A percentile compares a stretch with the other conserved stretches of the same genome.
Conservation (phyloP, 192 early-diverging fungal species). For the Coemansia reversa region DNA sequence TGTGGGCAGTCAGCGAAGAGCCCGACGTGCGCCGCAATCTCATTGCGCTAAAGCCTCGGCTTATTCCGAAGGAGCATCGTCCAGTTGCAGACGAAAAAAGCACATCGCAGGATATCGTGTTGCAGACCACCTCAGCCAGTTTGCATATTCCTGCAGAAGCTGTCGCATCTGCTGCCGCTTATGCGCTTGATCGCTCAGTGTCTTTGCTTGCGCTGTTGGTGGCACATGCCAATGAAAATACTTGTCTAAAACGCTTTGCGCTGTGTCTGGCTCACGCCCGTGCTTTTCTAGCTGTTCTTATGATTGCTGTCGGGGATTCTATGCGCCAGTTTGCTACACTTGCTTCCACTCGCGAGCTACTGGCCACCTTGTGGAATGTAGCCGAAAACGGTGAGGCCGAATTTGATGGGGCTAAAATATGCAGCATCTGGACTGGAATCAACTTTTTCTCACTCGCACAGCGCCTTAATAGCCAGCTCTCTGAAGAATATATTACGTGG, state of each 20-base stretch:
- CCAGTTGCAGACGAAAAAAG: slow-evolving; percentile 11
- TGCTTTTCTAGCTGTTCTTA: slow-evolving; percentile 24
- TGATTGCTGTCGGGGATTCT: slow-evolving; percentile 36
- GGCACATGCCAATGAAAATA: not conserved
- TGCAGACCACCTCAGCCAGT: slow-evolving; percentile 29
- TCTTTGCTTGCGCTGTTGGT: slow-evolving; percentile 25
- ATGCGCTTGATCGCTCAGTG: slow-evolving; percentile 42
- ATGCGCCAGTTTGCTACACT: slow-evolving; percentile 46
- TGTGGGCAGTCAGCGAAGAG: slow-evolving; percentile 44
- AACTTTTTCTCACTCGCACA: slow-evolving; percentile 38
- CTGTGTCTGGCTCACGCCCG: slow-evolving; percentile 28
- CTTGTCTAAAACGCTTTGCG: slow-evolving; percentile 2
- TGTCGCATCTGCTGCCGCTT: slow-evolving; percentile 30
- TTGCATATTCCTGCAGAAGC: slow-evolving; percentile 30
- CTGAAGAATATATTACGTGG: slow-evolving; percentile 44
- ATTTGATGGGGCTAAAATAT: slow-evolving; percentile 6
- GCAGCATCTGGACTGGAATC: slow-evolving; percentile 26
- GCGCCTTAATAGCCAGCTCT: slow-evolving; percentile 27
- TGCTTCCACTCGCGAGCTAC: slow-evolving; percentile 28
- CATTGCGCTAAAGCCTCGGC: slow-evolving; percentile 44
- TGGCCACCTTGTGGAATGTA: slow-evolving; percentile 28
- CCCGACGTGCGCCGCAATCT: slow-evolving; percentile 38
- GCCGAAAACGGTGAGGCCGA: slow-evolving; percentile 13
- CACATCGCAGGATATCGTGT: slow-evolving; percentile 21
- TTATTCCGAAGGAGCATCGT: slow-evolving; percentile 45